Conservation (phyloP, 768 basidiomycete species). For the Phylloporus sp. region DNA sequence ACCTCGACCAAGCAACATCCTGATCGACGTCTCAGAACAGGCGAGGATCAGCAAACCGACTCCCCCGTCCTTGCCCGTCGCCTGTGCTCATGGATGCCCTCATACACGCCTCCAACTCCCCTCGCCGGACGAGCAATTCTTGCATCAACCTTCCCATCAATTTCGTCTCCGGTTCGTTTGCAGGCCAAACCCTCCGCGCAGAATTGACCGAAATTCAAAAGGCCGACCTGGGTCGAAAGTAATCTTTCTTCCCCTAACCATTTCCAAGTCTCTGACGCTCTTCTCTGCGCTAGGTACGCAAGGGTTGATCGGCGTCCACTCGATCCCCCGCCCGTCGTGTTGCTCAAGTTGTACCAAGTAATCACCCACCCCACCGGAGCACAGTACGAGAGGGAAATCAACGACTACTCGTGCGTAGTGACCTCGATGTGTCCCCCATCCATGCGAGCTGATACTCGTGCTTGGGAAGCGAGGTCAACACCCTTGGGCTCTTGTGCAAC, state of each 20-base stretch:
- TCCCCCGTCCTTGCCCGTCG: not conserved
- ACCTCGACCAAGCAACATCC: constrained; percentile 9
- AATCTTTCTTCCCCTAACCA: constrained; percentile 11
- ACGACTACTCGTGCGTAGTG: constrained; percentile 42
- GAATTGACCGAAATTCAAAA: constrained; percentile 60
- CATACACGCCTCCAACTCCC: constrained; percentile 12
- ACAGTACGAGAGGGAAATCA: constrained; percentile 45
- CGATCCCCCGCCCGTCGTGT: constrained; percentile 59
- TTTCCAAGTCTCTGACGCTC: constrained; percentile 2
- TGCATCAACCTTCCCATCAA: constrained; percentile 40
- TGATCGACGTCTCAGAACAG: constrained; percentile 11
- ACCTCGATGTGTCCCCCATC: not conserved
- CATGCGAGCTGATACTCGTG: constrained; percentile 1
- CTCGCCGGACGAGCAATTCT: constrained; percentile 27
- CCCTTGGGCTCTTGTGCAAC: constrained; percentile 68
- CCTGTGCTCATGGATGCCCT: constrained; percentile 16
- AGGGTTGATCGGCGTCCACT: constrained; percentile 61
- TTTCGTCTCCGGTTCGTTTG: constrained; percentile 57
- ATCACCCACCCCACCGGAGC: constrained; percentile 35
- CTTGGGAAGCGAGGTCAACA: constrained; percentile 49
- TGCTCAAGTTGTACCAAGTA: constrained; percentile 49
- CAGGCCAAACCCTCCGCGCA: constrained; percentile 49
- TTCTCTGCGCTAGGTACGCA: constrained; percentile 40
- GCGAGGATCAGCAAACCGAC: constrained; percentile 3
- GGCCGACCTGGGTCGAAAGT: constrained; percentile 66